These are phyloP conservation scores for Chrysanthemum lavandulifolium DNA, from an alignment of 129 eudicot genomes.

Conservation along the genomic window DNA sequence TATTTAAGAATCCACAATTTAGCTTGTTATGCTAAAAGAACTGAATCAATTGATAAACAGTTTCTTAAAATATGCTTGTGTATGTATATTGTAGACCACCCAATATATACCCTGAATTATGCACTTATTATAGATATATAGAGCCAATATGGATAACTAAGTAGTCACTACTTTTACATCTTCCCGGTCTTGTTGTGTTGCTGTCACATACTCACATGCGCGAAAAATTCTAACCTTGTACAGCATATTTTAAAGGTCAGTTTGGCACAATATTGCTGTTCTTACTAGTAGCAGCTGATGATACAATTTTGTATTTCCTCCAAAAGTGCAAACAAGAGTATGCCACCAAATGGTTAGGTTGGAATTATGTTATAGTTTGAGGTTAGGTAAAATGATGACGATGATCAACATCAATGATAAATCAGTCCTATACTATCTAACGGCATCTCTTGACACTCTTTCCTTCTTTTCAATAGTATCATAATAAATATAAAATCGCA, in stretches of 20 bases:
- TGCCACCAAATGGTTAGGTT: slow-evolving; percentile 37
- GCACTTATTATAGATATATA: too few relatives aligned
- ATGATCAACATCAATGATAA: slow-evolving; percentile 17
- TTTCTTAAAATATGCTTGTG: too few relatives aligned
- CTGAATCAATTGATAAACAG: too few relatives aligned
- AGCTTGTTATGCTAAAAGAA: too few relatives aligned
- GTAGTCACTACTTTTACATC: not conserved
- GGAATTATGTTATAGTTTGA: slow-evolving; percentile 23
- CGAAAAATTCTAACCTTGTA: slow-evolving; percentile 12
- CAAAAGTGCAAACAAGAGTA: slow-evolving; percentile 33
- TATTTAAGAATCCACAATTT: too few relatives aligned
- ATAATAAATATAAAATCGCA: slow-evolving; percentile 5
- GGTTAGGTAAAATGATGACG: slow-evolving; percentile 36
- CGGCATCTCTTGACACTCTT: slow-evolving; percentile 9
- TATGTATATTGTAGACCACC: too few relatives aligned
- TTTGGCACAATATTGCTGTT: slow-evolving; percentile 19
- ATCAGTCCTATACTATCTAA: not conserved
- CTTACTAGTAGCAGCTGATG: slow-evolving; percentile 8
- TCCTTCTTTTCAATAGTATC: slow-evolving; percentile 3
- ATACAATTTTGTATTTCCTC: slow-evolving; percentile 14
- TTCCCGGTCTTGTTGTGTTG: slow-evolving; percentile 5
- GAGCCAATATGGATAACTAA: not conserved
- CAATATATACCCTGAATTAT: too few relatives aligned
- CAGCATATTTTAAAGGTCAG: not conserved
- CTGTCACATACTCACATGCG: not conserved